Evolutionary conservation across 176 grass and related monocot genomes (phyloP).

Genomic region (Canna indica): DNA sequence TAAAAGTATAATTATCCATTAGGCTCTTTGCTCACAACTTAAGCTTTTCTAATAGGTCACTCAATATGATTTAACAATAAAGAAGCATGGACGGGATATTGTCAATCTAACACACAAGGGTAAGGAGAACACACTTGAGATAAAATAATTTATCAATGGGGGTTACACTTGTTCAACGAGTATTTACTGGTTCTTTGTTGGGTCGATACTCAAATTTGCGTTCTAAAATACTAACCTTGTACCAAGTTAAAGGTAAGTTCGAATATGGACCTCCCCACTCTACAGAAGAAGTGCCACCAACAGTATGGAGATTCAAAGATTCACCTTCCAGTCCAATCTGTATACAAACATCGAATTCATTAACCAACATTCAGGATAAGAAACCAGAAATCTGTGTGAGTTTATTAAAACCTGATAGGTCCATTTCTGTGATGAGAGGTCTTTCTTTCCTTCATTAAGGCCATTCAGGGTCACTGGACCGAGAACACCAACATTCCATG

Average conservation of each 20-base stretch:
- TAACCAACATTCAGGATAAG: background rate
- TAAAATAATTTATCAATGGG: too few species aligned
- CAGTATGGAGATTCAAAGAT: conserved; percentile 38
- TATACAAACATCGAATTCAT: background rate
- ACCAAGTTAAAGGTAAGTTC: conserved; percentile 75
- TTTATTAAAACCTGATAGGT: conserved; percentile 50
- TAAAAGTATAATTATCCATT: too few species aligned
- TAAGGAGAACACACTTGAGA: too few species aligned
- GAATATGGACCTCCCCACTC: conserved; percentile 44
- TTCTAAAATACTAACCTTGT: conserved; percentile 45
- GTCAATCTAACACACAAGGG: too few species aligned
- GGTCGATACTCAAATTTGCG: background rate
- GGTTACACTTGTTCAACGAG: too few species aligned
- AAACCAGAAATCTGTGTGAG: too few species aligned
- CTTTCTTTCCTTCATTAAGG: conserved; percentile 56
- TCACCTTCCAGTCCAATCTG: conserved; percentile 84
- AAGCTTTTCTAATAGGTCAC: too few species aligned
- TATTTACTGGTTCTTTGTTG: too few species aligned
- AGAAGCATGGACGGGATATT: too few species aligned
- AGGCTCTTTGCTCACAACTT: too few species aligned
- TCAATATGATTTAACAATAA: too few species aligned
- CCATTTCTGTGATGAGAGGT: conserved; percentile 81
- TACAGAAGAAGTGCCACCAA: conserved; percentile 59
- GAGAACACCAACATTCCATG: conserved; percentile 70
- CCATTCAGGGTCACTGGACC: conserved; percentile 60